A percentile compares a stretch with the other conserved stretches of the same genome.
These are phyloP conservation scores for Rhododendron kiyosumense DNA, from an alignment of 148 eudicot species.

Conservation along the genomic window DNA sequence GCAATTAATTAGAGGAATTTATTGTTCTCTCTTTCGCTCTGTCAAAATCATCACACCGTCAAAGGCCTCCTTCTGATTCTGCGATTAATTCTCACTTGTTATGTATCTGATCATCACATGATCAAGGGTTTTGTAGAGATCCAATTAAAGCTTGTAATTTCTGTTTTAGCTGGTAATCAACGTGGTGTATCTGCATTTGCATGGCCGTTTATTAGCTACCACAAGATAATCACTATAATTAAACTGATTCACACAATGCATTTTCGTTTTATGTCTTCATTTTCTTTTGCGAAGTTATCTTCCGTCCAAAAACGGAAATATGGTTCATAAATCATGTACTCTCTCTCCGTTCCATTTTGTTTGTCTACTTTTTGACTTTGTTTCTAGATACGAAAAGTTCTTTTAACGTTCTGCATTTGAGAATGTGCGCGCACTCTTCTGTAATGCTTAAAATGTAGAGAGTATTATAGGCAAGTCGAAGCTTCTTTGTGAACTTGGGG, in stretches of 20 bases:
- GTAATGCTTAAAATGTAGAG: too few relatives aligned
- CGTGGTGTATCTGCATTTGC: background rate
- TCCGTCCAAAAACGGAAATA: background rate
- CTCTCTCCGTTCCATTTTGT: background rate
- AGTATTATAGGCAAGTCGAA: background rate
- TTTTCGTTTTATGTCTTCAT: background rate
- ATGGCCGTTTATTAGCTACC: background rate
- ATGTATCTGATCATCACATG: background rate
- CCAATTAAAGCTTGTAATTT: background rate
- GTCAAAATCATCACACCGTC: background rate
- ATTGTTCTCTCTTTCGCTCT: background rate
- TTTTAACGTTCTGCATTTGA: background rate
- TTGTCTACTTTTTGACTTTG: too few relatives aligned
- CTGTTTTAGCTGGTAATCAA: background rate
- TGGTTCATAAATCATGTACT: background rate
- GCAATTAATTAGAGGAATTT: background rate
- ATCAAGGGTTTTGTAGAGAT: background rate
- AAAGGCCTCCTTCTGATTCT: background rate
- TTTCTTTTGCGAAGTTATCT: background rate
- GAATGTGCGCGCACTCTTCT: background rate
- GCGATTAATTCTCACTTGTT: background rate
- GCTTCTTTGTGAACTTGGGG: too few relatives aligned
- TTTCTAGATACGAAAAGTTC: too few relatives aligned
- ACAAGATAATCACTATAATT: background rate
- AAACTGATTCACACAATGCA: background rate